Evolutionary conservation across 345 rosid species (phyloP), one percentile per base, ranked within the genome.

Genomic region (Eucalyptus regnans): DNA sequence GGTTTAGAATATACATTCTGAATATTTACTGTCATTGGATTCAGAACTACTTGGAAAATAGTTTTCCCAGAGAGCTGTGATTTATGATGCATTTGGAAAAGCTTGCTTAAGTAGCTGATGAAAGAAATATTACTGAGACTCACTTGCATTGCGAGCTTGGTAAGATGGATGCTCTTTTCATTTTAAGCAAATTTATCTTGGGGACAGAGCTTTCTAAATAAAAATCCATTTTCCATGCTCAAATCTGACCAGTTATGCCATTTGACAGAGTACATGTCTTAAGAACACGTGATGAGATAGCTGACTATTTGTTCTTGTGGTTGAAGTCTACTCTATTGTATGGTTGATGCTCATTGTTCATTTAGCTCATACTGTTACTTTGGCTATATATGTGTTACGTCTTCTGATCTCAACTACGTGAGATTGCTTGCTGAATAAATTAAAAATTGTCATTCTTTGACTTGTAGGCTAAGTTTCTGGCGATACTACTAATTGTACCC

Each of bases 381-480:
- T 25, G 43, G 48, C 48, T 76, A 25, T 41, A 52, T 33, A 43
- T 27, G 14, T 52, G 66, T 22, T 64, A 9, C 1, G 4, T 33
- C 31, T 68, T 87, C 49, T 16, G 89, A 44, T 87, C 16, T 15
- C n/a, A 33, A 50, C 68, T 50, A 16, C 23, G 17, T 22, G 66
- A 58, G 44, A 50, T 86, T 86, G 3, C 87, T 17, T 51, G 87
- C 64, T 66, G 33, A 25, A 60, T 6, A 22, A 18, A 18, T 88
- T 23, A 88, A 56, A 23, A 41, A 7, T 56, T 51, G 14, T 20
- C 90, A 48, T 85, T 88, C 80, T 88, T 93, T 90, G 89, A 86
- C 76, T 92, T 91, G 81, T 96, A 97, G 98, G 99, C 98, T 81
- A 95, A 94, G 88, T 97, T 96, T 94, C 90, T 96, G 94, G 98